Percentiles rank a stretch among this genome's conserved stretches.
Conservation (phyloP, 306 rosid genomes). For the Gillenia trifoliata region DNA sequence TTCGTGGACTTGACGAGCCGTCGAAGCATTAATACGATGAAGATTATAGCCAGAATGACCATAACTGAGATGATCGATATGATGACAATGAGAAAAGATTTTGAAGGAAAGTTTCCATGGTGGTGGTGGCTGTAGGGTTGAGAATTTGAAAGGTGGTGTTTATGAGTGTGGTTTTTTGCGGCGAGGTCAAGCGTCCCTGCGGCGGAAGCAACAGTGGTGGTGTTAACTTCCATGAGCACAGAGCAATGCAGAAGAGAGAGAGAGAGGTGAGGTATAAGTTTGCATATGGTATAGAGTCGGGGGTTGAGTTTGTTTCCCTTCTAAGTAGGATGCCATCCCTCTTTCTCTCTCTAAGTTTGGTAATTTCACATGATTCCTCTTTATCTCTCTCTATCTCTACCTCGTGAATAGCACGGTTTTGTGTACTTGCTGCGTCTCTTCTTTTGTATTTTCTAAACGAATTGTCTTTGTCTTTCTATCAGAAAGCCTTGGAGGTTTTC, state of each 20-base stretch:
- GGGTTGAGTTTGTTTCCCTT: slow-evolving; percentile 31
- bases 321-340: not conserved
- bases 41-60: slow-evolving; percentile 36
- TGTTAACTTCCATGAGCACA: slow-evolving; percentile 66
- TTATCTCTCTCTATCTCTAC: slow-evolving; percentile 12
- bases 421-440: slow-evolving; percentile 36
- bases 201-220: slow-evolving; percentile 23
- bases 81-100: slow-evolving; percentile 43
- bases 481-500: slow-evolving; percentile 32
- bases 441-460: slow-evolving; percentile 38
- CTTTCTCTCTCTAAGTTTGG: slow-evolving; percentile 24
- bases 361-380: slow-evolving; percentile 19
- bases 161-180: slow-evolving; percentile 27
- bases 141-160: slow-evolving; percentile 28
- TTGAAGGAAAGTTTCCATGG: slow-evolving; percentile 46
- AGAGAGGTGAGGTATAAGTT: slow-evolving; percentile 25
- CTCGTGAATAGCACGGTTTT: slow-evolving; percentile 41
- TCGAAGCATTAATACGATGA: slow-evolving; percentile 52
- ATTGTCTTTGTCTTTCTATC: slow-evolving; percentile 39
- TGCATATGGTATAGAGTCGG: slow-evolving; percentile 8
- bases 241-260: slow-evolving; percentile 20
- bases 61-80: slow-evolving; percentile 27
- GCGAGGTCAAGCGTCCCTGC: slow-evolving; percentile 26
- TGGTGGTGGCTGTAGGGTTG: slow-evolving; percentile 20
- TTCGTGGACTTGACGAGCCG: slow-evolving; percentile 42